These are phyloP conservation scores for Penicillium waksmanii DNA, from an alignment of 495 filamentous ascomycete species.

Conservation along the genomic window DNA sequence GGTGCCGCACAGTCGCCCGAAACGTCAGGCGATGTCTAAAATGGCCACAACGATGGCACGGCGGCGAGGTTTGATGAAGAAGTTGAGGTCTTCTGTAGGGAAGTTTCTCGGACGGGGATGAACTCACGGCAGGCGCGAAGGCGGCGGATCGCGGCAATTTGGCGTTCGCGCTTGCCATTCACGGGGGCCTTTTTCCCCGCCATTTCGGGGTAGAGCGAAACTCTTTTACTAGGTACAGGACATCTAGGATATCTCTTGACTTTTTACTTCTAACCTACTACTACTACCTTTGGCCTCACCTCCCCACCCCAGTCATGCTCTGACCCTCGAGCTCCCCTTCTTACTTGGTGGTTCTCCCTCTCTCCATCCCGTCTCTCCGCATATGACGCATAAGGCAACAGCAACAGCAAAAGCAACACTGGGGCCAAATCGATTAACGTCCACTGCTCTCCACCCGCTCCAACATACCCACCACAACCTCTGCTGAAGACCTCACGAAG, in stretches of 20 bases:
- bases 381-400: conserved; percentile 35
- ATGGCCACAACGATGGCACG: conserved; percentile 41
- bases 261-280: no score
- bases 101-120: conserved; percentile 49
- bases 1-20: conserved; percentile 20
- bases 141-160: conserved; percentile 41
- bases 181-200: neutral
- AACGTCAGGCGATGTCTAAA: conserved; percentile 33
- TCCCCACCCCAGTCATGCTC: neutral
- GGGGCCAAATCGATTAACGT: conserved; percentile 25
- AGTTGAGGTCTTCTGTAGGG: conserved; percentile 40
- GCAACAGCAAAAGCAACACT: no score
- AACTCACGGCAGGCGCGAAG: conserved; percentile 43
- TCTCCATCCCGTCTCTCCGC: conserved; percentile 21
- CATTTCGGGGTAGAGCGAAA: no score
- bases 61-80: conserved; percentile 44
- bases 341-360: no score
- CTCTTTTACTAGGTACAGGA: no score
- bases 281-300: no score
- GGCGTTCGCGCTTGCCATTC: neutral
- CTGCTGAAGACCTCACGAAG: neutral
- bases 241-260: no score
- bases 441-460: conserved; percentile 14
- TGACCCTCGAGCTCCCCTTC: neutral
- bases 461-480: neutral